Percentiles rank a stretch among this genome's conserved stretches.
Evolutionary conservation across 2,329 filamentous ascomycete species (phyloP).

Genomic region (Aspergillus latus): DNA sequence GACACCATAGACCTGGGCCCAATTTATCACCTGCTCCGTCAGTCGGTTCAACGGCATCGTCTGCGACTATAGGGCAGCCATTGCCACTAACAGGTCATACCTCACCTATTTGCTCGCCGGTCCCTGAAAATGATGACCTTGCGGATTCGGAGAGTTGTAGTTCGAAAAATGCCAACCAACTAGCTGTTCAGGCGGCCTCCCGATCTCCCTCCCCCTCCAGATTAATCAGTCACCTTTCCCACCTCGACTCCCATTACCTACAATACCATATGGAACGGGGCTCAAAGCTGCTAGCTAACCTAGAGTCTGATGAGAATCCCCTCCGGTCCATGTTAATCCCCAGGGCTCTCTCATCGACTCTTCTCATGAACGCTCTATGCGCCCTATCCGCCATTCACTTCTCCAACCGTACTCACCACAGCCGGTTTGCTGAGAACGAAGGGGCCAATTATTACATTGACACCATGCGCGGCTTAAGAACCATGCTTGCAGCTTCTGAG

Average conservation of each 20-base stretch:
- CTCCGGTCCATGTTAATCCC: constrained; percentile 38
- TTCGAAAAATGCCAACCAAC: background rate
- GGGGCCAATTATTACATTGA: constrained; percentile 35
- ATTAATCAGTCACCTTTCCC: constrained; percentile 29
- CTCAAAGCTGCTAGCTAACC: constrained; percentile 37
- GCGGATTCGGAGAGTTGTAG: background rate
- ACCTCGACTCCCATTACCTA: constrained; percentile 36
- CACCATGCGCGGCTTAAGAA: constrained; percentile 35
- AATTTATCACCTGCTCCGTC: constrained; percentile 22
- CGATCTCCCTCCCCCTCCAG: constrained; percentile 18
- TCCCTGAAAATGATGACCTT: constrained; percentile 4
- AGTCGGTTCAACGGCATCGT: constrained; percentile 16
- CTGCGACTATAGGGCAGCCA: background rate
- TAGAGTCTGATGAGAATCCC: constrained; percentile 39
- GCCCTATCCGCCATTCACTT: constrained; percentile 41
- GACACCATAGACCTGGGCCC: constrained; percentile 23
- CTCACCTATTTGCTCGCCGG: background rate
- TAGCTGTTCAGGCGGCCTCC: constrained; percentile 10
- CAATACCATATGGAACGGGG: constrained; percentile 40
- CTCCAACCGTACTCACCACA: constrained; percentile 31
- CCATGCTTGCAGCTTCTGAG: constrained; percentile 23
- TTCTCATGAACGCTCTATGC: constrained; percentile 39
- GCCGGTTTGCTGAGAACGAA: constrained; percentile 28
- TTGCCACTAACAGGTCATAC: constrained; percentile 7
- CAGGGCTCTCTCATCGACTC: constrained; percentile 36